A percentile compares a stretch with the other conserved stretches of the same genome.
These are phyloP conservation scores for Dendrobium officinale DNA, from an alignment of 106 monocot genomes.

Conservation along the genomic window DNA sequence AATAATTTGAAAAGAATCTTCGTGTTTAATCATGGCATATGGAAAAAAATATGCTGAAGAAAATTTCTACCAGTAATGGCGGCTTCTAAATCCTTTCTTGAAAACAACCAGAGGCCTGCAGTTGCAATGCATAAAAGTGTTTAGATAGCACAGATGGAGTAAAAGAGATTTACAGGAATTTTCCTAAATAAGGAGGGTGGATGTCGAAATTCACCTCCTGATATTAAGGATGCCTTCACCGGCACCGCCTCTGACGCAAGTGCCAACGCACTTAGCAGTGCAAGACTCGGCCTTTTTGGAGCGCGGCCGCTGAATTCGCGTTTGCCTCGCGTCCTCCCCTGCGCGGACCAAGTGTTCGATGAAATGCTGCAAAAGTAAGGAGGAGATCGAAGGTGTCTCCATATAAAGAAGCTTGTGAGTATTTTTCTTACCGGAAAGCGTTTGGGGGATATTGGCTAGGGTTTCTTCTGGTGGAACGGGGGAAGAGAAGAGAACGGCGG, in stretches of 20 bases:
- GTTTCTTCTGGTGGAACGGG: constrained; percentile 27
- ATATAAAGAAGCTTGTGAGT: not conserved
- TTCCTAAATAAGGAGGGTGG: too few relatives aligned
- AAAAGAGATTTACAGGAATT: not conserved
- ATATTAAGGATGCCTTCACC: constrained; percentile 87
- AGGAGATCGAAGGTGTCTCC: not conserved
- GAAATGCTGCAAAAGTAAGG: not conserved
- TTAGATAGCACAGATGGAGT: not conserved
- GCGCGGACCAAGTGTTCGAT: not conserved
- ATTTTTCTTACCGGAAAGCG: constrained; percentile 50
- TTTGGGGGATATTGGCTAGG: constrained; percentile 63
- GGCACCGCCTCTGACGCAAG: constrained; percentile 78
- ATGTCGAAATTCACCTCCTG: constrained; percentile 40
- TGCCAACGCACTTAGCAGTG: constrained; percentile 70
- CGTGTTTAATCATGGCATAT: not conserved
- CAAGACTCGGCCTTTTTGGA: constrained; percentile 73
- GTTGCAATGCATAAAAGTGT: not conserved
- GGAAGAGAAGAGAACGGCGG: constrained; percentile 44
- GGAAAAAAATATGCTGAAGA: not conserved
- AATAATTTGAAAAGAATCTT: not conserved
- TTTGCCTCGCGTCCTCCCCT: constrained; percentile 43
- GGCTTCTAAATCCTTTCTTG: constrained; percentile 79
- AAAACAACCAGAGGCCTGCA: constrained; percentile 91
- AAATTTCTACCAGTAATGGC: constrained; percentile 70
- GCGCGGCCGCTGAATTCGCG: constrained; percentile 69